A percentile compares a stretch with the other conserved stretches of the same genome.
Evolutionary conservation across 768 basidiomycete species (phyloP).

Genomic region (Suillus lakei): DNA sequence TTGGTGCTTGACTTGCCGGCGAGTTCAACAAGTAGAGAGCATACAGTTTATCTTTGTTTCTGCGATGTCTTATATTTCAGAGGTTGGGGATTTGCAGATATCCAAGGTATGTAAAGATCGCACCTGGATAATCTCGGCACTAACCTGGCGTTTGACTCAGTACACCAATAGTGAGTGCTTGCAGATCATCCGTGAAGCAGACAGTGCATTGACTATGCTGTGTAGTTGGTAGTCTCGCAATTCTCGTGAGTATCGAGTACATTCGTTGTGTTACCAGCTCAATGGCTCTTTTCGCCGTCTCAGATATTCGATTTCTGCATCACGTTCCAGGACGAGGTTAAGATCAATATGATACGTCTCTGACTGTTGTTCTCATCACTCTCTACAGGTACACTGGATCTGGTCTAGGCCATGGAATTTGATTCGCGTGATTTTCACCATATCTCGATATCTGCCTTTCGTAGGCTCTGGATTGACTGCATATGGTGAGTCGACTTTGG

Average conservation of each 20-base stretch:
- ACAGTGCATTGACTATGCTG: neutral
- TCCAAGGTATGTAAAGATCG: slow-evolving; percentile 13
- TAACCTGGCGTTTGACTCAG: slow-evolving; percentile 2
- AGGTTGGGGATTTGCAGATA: slow-evolving; percentile 20
- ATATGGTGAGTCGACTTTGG: slow-evolving; percentile 15
- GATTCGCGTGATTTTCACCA: slow-evolving; percentile 19
- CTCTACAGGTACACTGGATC: slow-evolving; percentile 19
- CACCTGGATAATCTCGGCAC: neutral
- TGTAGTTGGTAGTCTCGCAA: slow-evolving; percentile 20
- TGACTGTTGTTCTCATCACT: neutral
- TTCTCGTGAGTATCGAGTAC: slow-evolving; percentile 17
- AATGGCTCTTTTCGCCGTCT: neutral
- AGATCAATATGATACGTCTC: neutral
- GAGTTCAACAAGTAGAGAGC: neutral
- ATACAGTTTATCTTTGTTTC: neutral
- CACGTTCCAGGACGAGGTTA: slow-evolving; percentile 15
- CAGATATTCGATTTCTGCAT: slow-evolving; percentile 16
- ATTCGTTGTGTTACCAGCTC: neutral
- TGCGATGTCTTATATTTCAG: neutral
- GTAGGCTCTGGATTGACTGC: slow-evolving; percentile 14
- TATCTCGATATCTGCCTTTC: slow-evolving; percentile 27
- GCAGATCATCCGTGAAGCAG: neutral
- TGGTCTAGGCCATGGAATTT: slow-evolving; percentile 23
- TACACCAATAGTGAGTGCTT: slow-evolving; percentile 20
- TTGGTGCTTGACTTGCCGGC: neutral